Conservation (phyloP, 257 asterid species). For the Asclepias syriaca region DNA sequence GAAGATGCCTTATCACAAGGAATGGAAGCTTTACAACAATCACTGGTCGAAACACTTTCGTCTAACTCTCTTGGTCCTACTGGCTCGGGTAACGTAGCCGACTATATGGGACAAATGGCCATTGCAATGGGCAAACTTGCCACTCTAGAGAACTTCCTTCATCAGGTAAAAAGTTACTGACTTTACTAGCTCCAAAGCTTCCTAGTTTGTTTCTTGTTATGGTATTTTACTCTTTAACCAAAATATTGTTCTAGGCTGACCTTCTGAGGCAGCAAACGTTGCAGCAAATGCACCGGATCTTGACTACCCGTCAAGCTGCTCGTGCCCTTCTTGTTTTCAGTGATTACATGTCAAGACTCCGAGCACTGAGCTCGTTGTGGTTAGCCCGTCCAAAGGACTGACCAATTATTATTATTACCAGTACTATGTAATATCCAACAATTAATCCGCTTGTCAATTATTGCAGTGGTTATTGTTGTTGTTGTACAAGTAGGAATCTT, state of each 20-base stretch:
- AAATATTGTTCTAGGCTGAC: constrained; percentile 50
- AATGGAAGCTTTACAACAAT: constrained; percentile 85
- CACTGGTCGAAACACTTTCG: constrained; percentile 75
- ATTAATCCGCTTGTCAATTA: neutral
- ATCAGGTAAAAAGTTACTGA: constrained; percentile 41
- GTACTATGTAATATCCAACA: too few relatives aligned
- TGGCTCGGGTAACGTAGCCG: constrained; percentile 52
- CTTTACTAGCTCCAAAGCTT: neutral
- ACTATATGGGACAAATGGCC: constrained; percentile 89
- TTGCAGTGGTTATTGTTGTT: neutral
- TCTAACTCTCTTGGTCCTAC: constrained; percentile 41
- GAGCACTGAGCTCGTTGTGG: constrained; percentile 80
- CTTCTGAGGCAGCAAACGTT: constrained; percentile 77
- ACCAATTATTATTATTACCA: neutral
- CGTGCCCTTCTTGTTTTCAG: constrained; percentile 80
- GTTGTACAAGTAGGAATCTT: neutral
- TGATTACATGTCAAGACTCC: constrained; percentile 78
- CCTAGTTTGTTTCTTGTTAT: neutral
- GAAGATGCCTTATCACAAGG: constrained; percentile 98
- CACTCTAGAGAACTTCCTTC: constrained; percentile 63
- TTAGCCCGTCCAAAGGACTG: constrained; percentile 73
- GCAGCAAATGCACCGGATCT: constrained; percentile 78
- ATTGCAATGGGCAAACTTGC: constrained; percentile 74
- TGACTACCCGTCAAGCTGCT: constrained; percentile 92
- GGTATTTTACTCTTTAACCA: neutral